These are phyloP conservation scores for Penicillium brasilianum DNA, from an alignment of 2,329 filamentous ascomycete genomes.

Conservation along the genomic window DNA sequence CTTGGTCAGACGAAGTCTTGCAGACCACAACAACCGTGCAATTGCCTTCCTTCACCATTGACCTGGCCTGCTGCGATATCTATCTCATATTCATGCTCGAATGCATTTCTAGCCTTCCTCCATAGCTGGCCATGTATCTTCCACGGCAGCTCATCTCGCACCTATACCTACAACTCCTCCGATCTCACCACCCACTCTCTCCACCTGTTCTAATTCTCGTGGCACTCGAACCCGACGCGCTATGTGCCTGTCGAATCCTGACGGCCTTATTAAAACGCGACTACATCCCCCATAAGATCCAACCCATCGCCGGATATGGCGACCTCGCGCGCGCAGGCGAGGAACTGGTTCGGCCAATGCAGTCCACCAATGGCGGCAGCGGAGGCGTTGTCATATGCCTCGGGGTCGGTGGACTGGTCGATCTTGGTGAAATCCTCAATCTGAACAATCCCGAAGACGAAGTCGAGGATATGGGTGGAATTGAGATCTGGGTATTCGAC, in stretches of 20 bases:
- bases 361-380: conserved; percentile 78
- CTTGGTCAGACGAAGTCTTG: neutral
- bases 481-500: conserved; percentile 95
- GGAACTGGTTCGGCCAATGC: conserved; percentile 83
- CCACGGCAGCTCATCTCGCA: conserved; percentile 87
- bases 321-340: conserved; percentile 81
- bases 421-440: conserved; percentile 79
- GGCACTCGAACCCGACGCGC: conserved; percentile 90
- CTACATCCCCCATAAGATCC: conserved; percentile 96
- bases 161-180: conserved; percentile 87
- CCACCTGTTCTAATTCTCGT: conserved; percentile 90
- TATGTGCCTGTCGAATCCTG: conserved; percentile 93
- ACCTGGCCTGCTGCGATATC: conserved; percentile 18
- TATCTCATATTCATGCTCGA: conserved; percentile 30
- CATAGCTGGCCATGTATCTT: conserved; percentile 76
- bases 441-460: conserved; percentile 73
- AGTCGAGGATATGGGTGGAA: conserved; percentile 70
- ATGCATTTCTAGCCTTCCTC: conserved; percentile 23
- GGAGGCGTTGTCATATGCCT: conserved; percentile 91
- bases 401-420: conserved; percentile 88
- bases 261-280: conserved; percentile 94
- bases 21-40: conserved; percentile 4
- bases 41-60: conserved; percentile 1
- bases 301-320: conserved; percentile 89
- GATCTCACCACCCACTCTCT: conserved; percentile 84